Evolutionary conservation across 106 monocot species (phyloP).

Genomic region (Apostasia shenzhenica): DNA sequence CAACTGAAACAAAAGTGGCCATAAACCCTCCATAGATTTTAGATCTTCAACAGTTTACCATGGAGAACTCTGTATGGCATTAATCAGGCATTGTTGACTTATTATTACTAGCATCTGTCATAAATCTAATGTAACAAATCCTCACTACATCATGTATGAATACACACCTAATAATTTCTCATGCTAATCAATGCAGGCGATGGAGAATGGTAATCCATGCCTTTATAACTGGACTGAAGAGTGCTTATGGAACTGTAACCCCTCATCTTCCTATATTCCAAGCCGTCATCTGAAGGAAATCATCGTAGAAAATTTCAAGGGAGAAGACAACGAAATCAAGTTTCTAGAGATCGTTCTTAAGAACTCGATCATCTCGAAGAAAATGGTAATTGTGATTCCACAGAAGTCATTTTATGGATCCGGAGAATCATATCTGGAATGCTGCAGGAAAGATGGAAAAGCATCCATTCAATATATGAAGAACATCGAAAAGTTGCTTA

Average conservation of each 20-base stretch:
- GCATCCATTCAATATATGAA: not conserved
- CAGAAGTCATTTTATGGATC: not conserved
- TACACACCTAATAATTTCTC: no score
- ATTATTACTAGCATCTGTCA: no score
- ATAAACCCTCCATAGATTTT: no score
- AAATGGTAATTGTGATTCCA: not conserved
- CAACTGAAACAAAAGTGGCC: no score
- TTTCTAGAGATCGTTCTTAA: not conserved
- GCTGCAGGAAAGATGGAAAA: not conserved
- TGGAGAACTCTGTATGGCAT: no score
- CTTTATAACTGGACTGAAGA: not conserved
- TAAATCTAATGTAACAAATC: no score
- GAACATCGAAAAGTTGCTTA: not conserved
- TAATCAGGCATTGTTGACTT: no score
- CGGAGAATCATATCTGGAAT: slow-evolving; percentile 1
- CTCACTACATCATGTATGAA: no score
- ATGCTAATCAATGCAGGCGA: not conserved
- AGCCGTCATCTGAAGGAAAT: not conserved
- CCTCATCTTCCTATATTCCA: not conserved
- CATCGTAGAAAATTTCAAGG: not conserved
- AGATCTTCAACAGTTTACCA: no score
- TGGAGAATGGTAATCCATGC: not conserved
- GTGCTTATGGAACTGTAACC: not conserved
- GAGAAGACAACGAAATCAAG: slow-evolving; percentile 3
- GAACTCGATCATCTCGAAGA: not conserved